Percentiles rank a stretch among this genome's conserved stretches.
Evolutionary conservation across 106 monocot genomes (phyloP).

Genomic region (Triglochin maritima): DNA sequence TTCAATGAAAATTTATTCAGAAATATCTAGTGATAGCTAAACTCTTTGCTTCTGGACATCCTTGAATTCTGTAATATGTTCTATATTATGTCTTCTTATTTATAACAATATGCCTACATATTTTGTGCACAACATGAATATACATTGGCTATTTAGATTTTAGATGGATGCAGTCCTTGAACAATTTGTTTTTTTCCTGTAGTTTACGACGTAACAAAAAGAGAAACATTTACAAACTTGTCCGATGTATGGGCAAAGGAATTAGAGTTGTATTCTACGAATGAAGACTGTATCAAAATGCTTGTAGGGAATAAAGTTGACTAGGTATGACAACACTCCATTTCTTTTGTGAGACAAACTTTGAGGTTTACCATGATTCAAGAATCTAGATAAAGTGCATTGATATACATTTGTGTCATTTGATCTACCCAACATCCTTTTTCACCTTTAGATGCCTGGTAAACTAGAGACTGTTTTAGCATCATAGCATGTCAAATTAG

Average conservation of each 20-base stretch:
- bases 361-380: too few species aligned
- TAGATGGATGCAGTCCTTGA: background rate
- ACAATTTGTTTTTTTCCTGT: slow-evolving; percentile 4
- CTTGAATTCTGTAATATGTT: background rate
- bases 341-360: background rate
- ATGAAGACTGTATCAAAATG: slow-evolving; percentile 75
- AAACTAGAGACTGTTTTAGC: too few species aligned
- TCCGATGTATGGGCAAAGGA: slow-evolving; percentile 90
- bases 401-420: too few species aligned
- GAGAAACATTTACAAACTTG: slow-evolving; percentile 84
- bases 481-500: too few species aligned
- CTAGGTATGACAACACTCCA: slow-evolving; percentile 32
- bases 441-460: too few species aligned
- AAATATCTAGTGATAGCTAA: background rate
- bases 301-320: slow-evolving; percentile 97
- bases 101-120: background rate
- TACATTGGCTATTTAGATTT: background rate
- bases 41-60: background rate
- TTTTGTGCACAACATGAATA: background rate
- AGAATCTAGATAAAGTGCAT: too few species aligned
- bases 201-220: slow-evolving; percentile 88
- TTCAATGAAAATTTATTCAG: too few species aligned
- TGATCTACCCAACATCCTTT: too few species aligned
- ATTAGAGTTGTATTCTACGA: slow-evolving; percentile 67
- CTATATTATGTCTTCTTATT: background rate